These are phyloP conservation scores for Elymus sibiricus DNA, from an alignment of 176 grass and related monocot species.

Conservation along the genomic window DNA sequence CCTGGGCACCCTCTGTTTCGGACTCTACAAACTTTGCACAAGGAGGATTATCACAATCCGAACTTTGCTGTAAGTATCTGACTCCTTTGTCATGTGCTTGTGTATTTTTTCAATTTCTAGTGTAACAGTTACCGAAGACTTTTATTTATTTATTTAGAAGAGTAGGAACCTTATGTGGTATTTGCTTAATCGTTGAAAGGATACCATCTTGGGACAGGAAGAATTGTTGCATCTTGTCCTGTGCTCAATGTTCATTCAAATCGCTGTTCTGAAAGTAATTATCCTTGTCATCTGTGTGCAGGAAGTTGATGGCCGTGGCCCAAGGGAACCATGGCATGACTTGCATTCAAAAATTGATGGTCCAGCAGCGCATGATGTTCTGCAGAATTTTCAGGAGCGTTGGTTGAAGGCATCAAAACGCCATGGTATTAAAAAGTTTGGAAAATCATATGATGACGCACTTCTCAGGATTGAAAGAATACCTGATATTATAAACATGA, in stretches of 20 bases:
- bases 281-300: conserved; percentile 28
- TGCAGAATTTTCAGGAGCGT: conserved; percentile 77
- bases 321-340: conserved; percentile 92
- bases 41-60: conserved; percentile 88
- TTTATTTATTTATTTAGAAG: neutral
- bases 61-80: conserved; percentile 56
- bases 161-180: neutral
- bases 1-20: conserved; percentile 70
- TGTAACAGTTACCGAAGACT: neutral
- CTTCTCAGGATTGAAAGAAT: conserved; percentile 59
- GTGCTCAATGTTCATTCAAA: neutral
- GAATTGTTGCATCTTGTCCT: neutral
- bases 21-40: conserved; percentile 70
- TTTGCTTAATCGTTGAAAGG: neutral
- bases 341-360: conserved; percentile 85
- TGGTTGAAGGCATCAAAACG: conserved; percentile 75
- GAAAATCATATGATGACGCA: conserved; percentile 52
- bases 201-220: neutral
- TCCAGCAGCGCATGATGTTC: conserved; percentile 78
- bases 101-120: neutral
- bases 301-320: conserved; percentile 50
- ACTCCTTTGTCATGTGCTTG: neutral
- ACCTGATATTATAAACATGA: conserved; percentile 40
- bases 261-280: neutral
- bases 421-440: conserved; percentile 69